phyloP scores from a whole-genome alignment of 163 green algal genomes.

The Scenedesmus sp. region DNA sequence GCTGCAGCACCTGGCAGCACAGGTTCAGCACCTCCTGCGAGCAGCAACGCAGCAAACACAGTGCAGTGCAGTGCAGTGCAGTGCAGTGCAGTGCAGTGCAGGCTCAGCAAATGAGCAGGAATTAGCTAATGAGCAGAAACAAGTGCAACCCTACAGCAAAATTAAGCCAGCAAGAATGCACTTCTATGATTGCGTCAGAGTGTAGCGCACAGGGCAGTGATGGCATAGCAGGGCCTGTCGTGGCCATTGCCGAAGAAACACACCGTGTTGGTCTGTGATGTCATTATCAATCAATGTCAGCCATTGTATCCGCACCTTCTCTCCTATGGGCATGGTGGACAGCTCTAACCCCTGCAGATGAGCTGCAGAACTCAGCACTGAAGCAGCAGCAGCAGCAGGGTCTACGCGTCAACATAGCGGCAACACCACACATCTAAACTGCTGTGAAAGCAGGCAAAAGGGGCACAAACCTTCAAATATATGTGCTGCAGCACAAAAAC shows the following conservation, averaged over 20 bases:
- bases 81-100: not conserved
- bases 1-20: constrained; percentile 35
- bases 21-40: constrained; percentile 28
- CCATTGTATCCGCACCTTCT: not conserved
- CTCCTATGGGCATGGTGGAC: not conserved
- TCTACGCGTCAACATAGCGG: not conserved
- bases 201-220: too few species aligned
- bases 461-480: too few species aligned
- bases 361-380: not conserved
- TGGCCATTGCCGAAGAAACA: not conserved
- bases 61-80: not conserved
- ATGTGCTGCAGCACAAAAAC: too few species aligned
- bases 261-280: too few species aligned
- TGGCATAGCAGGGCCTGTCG: too few species aligned
- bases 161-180: not conserved
- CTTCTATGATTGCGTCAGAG: not conserved
- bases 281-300: too few species aligned
- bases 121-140: too few species aligned
- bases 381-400: not conserved
- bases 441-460: not conserved
- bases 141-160: not conserved
- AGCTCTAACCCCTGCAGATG: constrained; percentile 11
- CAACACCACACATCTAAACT: not conserved
- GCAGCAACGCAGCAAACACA: not conserved
- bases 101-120: too few species aligned